A percentile compares a stretch with the other conserved stretches of the same genome.
phyloP scores from a whole-genome alignment of 306 rosid genomes.

The Medicago arabica region DNA sequence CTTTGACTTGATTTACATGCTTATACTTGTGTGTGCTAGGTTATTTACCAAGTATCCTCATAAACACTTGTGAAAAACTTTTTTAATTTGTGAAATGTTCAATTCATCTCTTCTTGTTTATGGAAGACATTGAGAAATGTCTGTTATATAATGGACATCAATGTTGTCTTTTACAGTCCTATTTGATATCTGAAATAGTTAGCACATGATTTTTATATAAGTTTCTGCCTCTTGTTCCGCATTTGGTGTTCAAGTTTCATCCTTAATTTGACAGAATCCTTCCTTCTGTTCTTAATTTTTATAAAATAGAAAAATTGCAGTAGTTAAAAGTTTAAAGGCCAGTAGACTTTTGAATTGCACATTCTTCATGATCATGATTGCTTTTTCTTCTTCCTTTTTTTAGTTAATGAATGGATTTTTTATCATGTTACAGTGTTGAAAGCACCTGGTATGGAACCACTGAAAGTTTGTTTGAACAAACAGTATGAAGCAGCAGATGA shows the following conservation, averaged over 20 bases:
- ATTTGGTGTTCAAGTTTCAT: constrained; percentile 21
- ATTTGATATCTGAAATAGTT: no score
- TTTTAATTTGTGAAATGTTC: background rate
- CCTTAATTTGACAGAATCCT: background rate
- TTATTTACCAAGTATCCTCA: background rate
- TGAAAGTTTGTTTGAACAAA: constrained; percentile 65
- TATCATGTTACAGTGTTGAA: constrained; percentile 61
- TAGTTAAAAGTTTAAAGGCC: constrained; percentile 20
- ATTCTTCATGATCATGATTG: constrained; percentile 14
- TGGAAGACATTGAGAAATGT: background rate
- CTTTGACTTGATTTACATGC: no score
- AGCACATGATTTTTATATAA: constrained; percentile 3
- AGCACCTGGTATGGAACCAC: constrained; percentile 90
- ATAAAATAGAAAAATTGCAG: background rate
- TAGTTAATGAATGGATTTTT: constrained; percentile 26
- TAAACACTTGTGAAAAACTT: background rate
- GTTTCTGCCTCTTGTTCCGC: constrained; percentile 11
- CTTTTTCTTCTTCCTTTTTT: background rate
- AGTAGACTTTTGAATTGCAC: constrained; percentile 4
- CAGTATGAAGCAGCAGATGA: constrained; percentile 57
- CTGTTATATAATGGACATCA: background rate
- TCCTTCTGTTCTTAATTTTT: constrained; percentile 3
- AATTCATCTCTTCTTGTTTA: background rate
- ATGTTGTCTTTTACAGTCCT: background rate
- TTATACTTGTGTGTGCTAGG: no score